Evolutionary conservation across 169 alveolate species (phyloP), one percentile per base, ranked within the genome.

Genomic region (Eimeria sp.): DNA sequence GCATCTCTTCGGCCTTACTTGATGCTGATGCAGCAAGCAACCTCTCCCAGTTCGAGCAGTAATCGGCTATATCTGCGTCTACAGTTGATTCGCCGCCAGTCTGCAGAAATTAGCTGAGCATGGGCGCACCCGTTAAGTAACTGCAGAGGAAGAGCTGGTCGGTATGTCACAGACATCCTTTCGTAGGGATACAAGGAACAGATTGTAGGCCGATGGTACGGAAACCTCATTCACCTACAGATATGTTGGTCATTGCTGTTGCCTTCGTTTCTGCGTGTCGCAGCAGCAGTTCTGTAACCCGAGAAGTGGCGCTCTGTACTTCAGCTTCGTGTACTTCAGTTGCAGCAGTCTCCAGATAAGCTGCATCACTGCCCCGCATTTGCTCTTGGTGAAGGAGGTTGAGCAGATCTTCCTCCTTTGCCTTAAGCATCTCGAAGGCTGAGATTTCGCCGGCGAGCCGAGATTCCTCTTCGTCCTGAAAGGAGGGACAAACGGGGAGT

Each of bases 381-480:
- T 62, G 68, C 40, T 87, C 83, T 20, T 30, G 1, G 76, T 87
- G 94, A 30, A 87, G 80, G 27, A 40, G 94, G 52, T 87, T 68
- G 83, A 87, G 30, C 68, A 87, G 94, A 13, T 87, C 94, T n/a
- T 62, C 64, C 82, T 87, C 94, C 82, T 87, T 87, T 14, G 94
- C 72, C 23, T 23, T 76, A 27, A 87, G 94, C 83, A 87, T 62
- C 20, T 62, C 68, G 49, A 87, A 87, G 68, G 83, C 83, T 66
- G 78, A 4, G 23, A 62, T 62, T 64, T 87, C 66, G 10, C 56
- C 49, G 27, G 33, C 46, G 23, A 87, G 94, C 80, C 94, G 78
- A 33, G 94, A 87, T 66, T 87, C 94, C 49, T 64, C 94, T 87
- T 87, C 94, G 33, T 62, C 94, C 94, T 87, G 33, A 1, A 16